phyloP scores from a whole-genome alignment of 345 rosid species.

The Mallotus nudiflorus region DNA sequence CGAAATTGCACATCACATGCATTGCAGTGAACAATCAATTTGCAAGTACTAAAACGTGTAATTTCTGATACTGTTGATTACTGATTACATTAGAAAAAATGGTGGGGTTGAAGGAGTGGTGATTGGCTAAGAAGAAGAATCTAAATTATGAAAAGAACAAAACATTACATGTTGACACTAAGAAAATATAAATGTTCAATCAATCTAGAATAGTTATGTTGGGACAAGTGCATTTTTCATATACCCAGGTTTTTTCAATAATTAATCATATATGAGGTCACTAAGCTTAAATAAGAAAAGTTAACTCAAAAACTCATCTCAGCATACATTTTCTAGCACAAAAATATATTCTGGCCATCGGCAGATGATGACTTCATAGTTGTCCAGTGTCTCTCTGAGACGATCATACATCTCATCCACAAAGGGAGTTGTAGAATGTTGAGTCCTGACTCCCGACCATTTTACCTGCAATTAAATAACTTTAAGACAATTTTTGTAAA shows the following conservation, averaged over 20 bases:
- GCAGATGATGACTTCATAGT: constrained; percentile 86
- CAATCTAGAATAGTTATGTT: neutral
- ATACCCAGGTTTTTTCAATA: too few species aligned
- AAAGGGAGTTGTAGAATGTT: constrained; percentile 93
- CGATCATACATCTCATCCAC: constrained; percentile 94
- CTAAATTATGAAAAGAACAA: too few species aligned
- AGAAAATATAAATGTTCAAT: neutral
- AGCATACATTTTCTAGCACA: constrained; percentile 83
- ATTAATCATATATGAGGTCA: neutral
- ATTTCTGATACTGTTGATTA: neutral
- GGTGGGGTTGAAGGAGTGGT: neutral
- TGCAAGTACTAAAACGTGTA: neutral
- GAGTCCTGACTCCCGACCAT: constrained; percentile 93
- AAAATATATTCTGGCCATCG: constrained; percentile 97
- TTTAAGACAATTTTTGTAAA: constrained; percentile 10
- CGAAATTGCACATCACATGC: neutral
- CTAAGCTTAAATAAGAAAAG: neutral
- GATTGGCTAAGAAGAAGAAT: too few species aligned
- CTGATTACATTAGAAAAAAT: neutral
- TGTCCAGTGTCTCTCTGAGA: constrained; percentile 64
- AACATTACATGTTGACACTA: neutral
- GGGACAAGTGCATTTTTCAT: neutral
- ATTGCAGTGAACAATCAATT: neutral
- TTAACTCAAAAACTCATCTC: neutral
- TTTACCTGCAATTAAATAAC: constrained; percentile 65